phyloP scores from a whole-genome alignment of 1,284 basidiomycete genomes.

The Trametes sp. region DNA sequence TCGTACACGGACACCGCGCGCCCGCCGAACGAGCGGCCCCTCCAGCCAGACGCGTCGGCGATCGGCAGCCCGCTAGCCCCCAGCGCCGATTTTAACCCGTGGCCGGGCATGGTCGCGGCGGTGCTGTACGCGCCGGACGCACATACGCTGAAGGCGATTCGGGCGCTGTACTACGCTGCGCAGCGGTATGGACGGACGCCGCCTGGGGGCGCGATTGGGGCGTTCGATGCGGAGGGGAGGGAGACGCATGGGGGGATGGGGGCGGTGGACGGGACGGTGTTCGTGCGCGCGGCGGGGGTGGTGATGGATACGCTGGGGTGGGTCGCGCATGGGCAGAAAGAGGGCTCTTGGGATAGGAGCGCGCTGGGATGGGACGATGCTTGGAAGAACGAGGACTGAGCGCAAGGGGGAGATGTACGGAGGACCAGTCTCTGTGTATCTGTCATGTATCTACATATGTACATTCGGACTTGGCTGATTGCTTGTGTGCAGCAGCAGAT shows the following conservation, averaged over 20 bases:
- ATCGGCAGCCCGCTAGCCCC: conserved; percentile 48
- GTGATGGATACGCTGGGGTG: conserved; percentile 69
- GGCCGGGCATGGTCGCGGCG: conserved; percentile 63
- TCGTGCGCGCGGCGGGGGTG: conserved; percentile 68
- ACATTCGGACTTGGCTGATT: no score
- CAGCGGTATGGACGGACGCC: conserved; percentile 55
- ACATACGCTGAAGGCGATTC: conserved; percentile 68
- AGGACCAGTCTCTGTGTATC: no score
- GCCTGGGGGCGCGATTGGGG: conserved; percentile 54
- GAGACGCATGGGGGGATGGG: conserved; percentile 55
- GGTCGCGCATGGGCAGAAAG: conserved; percentile 57
- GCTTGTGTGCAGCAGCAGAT: no score
- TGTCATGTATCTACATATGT: no score
- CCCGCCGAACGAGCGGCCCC: conserved; percentile 33
- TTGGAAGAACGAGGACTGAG: conserved; percentile 51
- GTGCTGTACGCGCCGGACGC: conserved; percentile 65
- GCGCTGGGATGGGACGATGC: conserved; percentile 75
- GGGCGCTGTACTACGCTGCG: conserved; percentile 61
- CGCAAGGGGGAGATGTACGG: no score
- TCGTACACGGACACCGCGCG: conserved; percentile 55
- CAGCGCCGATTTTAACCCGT: conserved; percentile 59
- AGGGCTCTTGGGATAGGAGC: conserved; percentile 64
- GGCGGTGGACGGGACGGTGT: conserved; percentile 67
- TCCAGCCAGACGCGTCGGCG: conserved; percentile 38
- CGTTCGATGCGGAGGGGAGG: conserved; percentile 44